Evolutionary conservation across 176 grass and related monocot species (phyloP), one percentile per base, ranked within the genome.

Genomic region (Hsuehochloa calcarea): DNA sequence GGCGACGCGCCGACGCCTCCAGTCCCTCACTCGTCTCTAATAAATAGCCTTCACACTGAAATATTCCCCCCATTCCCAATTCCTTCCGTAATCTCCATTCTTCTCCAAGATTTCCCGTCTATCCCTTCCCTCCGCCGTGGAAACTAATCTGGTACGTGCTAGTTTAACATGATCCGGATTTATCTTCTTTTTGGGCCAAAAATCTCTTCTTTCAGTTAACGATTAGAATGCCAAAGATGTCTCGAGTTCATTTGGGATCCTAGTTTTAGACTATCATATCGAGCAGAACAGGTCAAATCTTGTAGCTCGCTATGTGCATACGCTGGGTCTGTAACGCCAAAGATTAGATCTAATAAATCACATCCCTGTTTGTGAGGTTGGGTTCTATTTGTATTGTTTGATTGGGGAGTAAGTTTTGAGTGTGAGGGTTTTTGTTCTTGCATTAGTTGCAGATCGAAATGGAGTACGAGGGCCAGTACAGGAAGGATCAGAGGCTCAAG

Each of bases 381-480:
- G 25, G 20, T 17, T 35, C 60, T 73, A 4, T 64, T 3, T 29
- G 60, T 22, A 1, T 41, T 26, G n/a, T 8, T 39, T 25, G 17
- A 52, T 68, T 46, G 22, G 27, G 19, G 27, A 38, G 5, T 59
- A 73, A 34, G 56, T n/a, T 55, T 51, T 15, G 35, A 17, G 8
- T 63, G 16, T 34, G 37, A 26, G 14, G 14, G 14, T 0, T 29
- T 19, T 37, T 29, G 15, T 41, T 86, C 20, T 38, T 69, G 20
- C 51, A 35, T 13, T 13, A 10, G 27, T 13, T 74, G 65, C 77
- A 85, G 84, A 85, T 75, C 34, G 54, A 91, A 72, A 98, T 98
- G 96, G 96, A 93, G 45, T 70, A 78, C 73, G 85, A 92, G 38
- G 74, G 77, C 56, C 22, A 27, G 25, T 87, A 85, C 74, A 63